Percentiles rank a stretch among this genome's conserved stretches.
These are phyloP conservation scores for Saccharomyces hybrid DNA, from an alignment of 1,139 yeast genomes.

Conservation along the genomic window DNA sequence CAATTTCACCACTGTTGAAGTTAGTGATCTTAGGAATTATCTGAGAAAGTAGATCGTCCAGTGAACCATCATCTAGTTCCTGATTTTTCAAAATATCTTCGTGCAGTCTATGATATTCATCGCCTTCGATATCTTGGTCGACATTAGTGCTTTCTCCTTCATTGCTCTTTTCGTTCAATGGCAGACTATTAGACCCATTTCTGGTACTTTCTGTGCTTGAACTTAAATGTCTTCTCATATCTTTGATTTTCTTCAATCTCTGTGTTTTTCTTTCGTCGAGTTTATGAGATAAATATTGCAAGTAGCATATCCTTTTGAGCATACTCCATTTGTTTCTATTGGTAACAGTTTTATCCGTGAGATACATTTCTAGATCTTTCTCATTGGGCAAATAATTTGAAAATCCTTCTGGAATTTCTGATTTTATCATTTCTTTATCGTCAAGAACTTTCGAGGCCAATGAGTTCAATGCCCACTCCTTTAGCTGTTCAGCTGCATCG, in stretches of 20 bases:
- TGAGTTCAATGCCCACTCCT: conserved; percentile 45
- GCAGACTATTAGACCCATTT: neutral
- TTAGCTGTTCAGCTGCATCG: conserved; percentile 46
- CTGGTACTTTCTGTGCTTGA: neutral
- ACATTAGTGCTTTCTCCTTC: conserved; percentile 3
- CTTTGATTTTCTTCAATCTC: conserved; percentile 18
- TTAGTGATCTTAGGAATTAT: conserved; percentile 16
- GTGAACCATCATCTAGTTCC: conserved; percentile 39
- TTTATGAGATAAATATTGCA: conserved; percentile 53
- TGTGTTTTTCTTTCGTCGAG: conserved; percentile 34
- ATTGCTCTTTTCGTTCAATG: neutral
- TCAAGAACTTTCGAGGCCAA: conserved; percentile 32
- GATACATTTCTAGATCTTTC: conserved; percentile 48
- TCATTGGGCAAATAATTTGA: conserved; percentile 46
- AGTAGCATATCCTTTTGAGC: conserved; percentile 58
- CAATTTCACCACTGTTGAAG: conserved; percentile 8
- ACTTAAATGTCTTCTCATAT: conserved; percentile 2
- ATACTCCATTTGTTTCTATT: conserved; percentile 44
- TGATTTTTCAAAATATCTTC: conserved; percentile 16
- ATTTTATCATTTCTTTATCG: conserved; percentile 21
- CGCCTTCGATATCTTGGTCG: neutral
- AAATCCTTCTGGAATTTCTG: conserved; percentile 4
- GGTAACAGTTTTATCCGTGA: conserved; percentile 40
- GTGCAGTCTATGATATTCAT: conserved; percentile 7
- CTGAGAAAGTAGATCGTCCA: conserved; percentile 38